These are phyloP conservation scores for Zymoseptoria crescenta DNA, from an alignment of 2,329 filamentous ascomycete genomes.

Conservation along the genomic window DNA sequence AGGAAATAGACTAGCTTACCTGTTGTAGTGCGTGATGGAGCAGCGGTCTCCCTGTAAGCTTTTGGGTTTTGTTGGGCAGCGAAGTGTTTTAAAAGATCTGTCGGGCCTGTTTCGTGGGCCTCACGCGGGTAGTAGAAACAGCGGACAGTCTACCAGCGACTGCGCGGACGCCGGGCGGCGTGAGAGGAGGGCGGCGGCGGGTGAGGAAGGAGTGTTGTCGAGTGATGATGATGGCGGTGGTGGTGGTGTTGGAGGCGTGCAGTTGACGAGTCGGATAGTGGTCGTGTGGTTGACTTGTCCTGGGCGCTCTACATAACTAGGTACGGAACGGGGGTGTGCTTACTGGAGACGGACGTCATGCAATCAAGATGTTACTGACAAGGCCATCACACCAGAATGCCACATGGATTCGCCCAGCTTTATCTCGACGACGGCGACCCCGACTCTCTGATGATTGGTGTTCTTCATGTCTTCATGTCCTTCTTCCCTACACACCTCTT, in stretches of 20 bases:
- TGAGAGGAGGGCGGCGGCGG: not conserved
- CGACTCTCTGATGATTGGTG: too few relatives aligned
- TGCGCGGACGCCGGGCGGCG: not conserved
- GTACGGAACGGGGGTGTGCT: not conserved
- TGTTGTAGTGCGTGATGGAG: not conserved
- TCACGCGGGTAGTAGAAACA: not conserved
- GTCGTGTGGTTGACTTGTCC: not conserved
- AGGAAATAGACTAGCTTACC: not conserved
- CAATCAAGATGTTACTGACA: too few relatives aligned
- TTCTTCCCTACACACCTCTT: not conserved
- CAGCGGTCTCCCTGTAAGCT: not conserved
- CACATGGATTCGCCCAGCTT: not conserved
- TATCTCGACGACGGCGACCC: not conserved
- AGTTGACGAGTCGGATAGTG: not conserved
- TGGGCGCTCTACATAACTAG: too few relatives aligned
- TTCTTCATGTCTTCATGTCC: not conserved
- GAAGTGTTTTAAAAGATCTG: not conserved
- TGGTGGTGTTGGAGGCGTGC: not conserved
- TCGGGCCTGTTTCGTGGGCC: not conserved
- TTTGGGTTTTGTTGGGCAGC: not conserved
- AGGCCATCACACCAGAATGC: not conserved
- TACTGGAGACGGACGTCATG: not conserved
- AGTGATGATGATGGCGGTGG: not conserved
- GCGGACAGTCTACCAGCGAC: not conserved
- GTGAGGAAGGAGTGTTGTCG: not conserved